Conservation (phyloP, 495 filamentous ascomycete genomes). For the Geopyxis carbonaria region DNA sequence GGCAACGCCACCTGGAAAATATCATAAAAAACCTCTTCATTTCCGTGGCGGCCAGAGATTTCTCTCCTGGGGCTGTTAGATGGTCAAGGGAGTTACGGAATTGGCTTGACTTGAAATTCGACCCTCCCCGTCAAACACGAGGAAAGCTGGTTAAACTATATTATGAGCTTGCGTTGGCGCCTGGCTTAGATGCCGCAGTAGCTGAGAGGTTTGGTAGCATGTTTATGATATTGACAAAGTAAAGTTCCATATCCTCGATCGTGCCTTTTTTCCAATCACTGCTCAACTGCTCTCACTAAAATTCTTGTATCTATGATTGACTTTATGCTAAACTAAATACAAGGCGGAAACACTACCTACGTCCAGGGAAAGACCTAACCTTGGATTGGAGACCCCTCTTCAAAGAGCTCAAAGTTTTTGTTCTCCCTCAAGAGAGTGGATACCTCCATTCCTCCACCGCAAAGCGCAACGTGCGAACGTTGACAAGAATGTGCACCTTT, state of each 20-base stretch:
- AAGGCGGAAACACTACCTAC: constrained; percentile 90
- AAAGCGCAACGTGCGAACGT: constrained; percentile 52
- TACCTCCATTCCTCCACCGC: constrained; percentile 44
- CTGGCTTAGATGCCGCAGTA: constrained; percentile 64
- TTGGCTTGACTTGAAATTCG: constrained; percentile 94
- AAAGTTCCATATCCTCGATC: constrained; percentile 29
- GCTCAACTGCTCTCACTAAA: too few relatives aligned
- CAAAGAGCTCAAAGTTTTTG: constrained; percentile 75
- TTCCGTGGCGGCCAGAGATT: constrained; percentile 78
- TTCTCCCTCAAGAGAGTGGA: constrained; percentile 64
- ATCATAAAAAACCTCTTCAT: constrained; percentile 88
- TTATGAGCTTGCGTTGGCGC: constrained; percentile 83
- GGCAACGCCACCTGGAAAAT: constrained; percentile 57
- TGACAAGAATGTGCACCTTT: constrained; percentile 78
- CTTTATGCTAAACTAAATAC: constrained; percentile 24
- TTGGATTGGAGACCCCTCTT: constrained; percentile 87
- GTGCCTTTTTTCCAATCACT: constrained; percentile 10
- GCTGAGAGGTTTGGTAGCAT: constrained; percentile 89
- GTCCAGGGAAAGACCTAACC: constrained; percentile 68
- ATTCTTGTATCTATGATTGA: too few relatives aligned
- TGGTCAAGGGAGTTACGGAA: constrained; percentile 93
- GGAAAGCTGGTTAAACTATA: constrained; percentile 77
- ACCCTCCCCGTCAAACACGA: constrained; percentile 66
- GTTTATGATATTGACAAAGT: constrained; percentile 89
- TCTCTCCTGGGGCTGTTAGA: constrained; percentile 79